Evolutionary conservation across 208 protist genomes (phyloP).

Genomic region (Crithidia thermophila): DNA sequence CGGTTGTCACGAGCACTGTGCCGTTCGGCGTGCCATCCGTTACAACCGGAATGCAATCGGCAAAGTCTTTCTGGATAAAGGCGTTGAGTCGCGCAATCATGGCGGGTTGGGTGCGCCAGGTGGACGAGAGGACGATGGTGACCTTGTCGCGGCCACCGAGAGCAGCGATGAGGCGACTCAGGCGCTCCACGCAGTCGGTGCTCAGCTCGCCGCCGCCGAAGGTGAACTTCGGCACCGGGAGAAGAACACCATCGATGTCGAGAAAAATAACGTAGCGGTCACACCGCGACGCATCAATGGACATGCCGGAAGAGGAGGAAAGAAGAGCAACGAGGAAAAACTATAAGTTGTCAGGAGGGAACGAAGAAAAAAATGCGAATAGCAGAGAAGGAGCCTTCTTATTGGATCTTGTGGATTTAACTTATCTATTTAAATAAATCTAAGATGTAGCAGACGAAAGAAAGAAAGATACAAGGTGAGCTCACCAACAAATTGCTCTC

Average conservation of each 20-base stretch:
- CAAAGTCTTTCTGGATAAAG: slow-evolving; percentile 47
- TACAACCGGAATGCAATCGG: slow-evolving; percentile 47
- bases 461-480: no score
- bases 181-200: slow-evolving; percentile 45
- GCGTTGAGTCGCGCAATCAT: slow-evolving; percentile 74
- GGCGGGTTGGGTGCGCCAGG: slow-evolving; percentile 75
- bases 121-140: slow-evolving; percentile 83
- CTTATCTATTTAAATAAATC: no score
- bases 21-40: slow-evolving; percentile 71
- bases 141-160: slow-evolving; percentile 62
- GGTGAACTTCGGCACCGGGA: slow-evolving; percentile 78
- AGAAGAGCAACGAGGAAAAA: neutral
- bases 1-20: slow-evolving; percentile 62
- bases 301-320: slow-evolving; percentile 5
- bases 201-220: slow-evolving; percentile 85
- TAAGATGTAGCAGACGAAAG: no score
- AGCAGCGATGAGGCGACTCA: slow-evolving; percentile 44
- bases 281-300: slow-evolving; percentile 33
- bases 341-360: neutral
- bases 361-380: slow-evolving; percentile 3
- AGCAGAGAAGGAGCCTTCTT: no score
- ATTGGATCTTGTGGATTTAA: no score
- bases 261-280: slow-evolving; percentile 82
- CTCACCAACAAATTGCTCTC: no score
- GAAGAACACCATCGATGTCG: slow-evolving; percentile 85